Base-by-base conservation (phyloP, 2,329 filamentous ascomycete genomes). In the Aaosphaeria arxii region DNA sequence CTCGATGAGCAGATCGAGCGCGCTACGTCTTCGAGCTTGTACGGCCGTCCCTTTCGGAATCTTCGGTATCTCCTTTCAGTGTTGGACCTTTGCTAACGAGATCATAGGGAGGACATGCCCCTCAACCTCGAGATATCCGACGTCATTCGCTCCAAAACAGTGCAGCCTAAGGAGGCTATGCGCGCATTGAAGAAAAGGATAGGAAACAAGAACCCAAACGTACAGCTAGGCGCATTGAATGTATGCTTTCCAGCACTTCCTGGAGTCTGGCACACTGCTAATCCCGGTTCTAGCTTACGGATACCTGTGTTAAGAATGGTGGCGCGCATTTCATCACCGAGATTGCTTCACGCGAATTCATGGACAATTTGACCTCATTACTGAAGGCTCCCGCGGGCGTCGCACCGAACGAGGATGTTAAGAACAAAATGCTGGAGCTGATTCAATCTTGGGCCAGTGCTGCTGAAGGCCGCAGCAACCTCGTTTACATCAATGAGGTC, bases 291-390 rank as follows among this genome's bases (percentile, higher is more conserved):
- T 59, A 86, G 90, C 86, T 99, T 63, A 96, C 91, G 56, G 94
- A 99, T 75, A 97, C 94, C 1, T 99, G 94, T 69, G 91, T 97
- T 52, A 99, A 99, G 77, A 99, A 99, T 77, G 94, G 94, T 50
- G 94, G 94, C 59, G 83, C 87, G 36, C 94, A 99, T 73, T 99
- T 99, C 71, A 85, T 99, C 43, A 81, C 86, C 57, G 94, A 99
- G 75, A 94, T 99, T 59, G 92, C 94, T 38, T 96, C 92, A 13
- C 85, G 91, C 55, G 94, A 99, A 75, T 99, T 97, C 66, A 95
- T 99, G 88, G 94, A 99, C 74, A 96, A 96, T 67, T 75, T 99
- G 45, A 87, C 89, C 13, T 96, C 92, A 32, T 79, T 99, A 11
- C 80, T 99, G 31, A 91, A 92, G 67, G 87, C 88, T 13, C 85